Base-by-base conservation (phyloP, 176 grass and related monocot genomes). In the Elymus sibiricus region DNA sequence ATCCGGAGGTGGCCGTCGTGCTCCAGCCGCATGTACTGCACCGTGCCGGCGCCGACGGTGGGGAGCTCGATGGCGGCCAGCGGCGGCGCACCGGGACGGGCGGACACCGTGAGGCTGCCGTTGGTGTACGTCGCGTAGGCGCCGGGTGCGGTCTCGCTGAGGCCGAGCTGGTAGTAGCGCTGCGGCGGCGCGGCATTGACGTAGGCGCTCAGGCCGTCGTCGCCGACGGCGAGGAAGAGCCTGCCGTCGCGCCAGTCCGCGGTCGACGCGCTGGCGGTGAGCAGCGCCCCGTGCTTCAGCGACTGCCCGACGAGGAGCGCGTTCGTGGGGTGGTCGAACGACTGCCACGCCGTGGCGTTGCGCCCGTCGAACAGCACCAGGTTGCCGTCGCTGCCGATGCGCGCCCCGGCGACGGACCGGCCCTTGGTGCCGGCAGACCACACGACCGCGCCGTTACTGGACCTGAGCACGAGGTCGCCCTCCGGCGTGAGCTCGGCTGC, bases 301-400 rank as follows among this genome's bases (percentile, higher is more conserved):
- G 58, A 58, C 78, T 92, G 87, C 1, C 87, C 90, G 66, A 92
- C 29, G 71, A 92, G 65, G 19, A 92, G 76, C 31, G 82, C 9
- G 40, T 92, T 78, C 4, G 90, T 92, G 35, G 86, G 90, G 86
- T 89, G 83, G 78, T 92, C 87, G 51, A 85, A 89, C 19, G 90
- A 92, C 66, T 89, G 86, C 90, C 90, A 92, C 10, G 89, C 83
- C 16, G 78, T 39, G 3, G 0, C 6, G 64, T 83, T 89, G 1
- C 16, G 29, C 1, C 3, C 51, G 71, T 89, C 90, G 70, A 86
- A 11, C 0, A 92, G 53, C 62, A 89, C 78, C 37, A 92, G 83
- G 79, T 92, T 92, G 34, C 90, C 90, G 56, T 81, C 77, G 37
- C 19, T 32, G 40, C 24, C 7, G 21, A 92, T 32, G 87, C 35